These are phyloP conservation scores for Chenopodium suecicum DNA, from an alignment of 148 eudicot species.

Conservation along the genomic window DNA sequence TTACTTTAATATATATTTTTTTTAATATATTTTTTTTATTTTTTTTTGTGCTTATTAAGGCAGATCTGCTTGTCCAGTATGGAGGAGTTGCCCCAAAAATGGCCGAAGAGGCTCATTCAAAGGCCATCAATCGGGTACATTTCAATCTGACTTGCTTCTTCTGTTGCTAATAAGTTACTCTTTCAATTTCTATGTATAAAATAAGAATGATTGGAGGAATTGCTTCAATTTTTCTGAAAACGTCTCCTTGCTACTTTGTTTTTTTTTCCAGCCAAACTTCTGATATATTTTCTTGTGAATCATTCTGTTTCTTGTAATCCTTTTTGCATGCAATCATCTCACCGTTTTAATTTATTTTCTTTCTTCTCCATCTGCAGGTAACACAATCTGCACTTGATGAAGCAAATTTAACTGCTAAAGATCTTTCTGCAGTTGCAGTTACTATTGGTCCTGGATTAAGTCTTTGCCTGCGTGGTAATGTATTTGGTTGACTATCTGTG, in stretches of 20 bases:
- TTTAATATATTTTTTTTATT: not conserved
- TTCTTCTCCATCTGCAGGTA: constrained; percentile 46
- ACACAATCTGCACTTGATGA: constrained; percentile 89
- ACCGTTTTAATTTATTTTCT: not conserved
- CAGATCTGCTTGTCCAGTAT: constrained; percentile 85
- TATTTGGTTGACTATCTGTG: not conserved
- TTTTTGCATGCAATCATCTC: not conserved
- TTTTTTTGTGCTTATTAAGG: constrained; percentile 48
- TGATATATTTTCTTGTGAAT: not conserved
- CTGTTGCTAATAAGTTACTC: not conserved
- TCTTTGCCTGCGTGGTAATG: constrained; percentile 90
- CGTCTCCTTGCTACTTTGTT: not conserved
- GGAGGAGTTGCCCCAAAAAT: constrained; percentile 99
- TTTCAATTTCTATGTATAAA: not conserved
- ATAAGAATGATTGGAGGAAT: not conserved
- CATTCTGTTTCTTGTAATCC: not conserved
- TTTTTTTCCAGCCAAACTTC: not conserved
- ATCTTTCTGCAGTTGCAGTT: constrained; percentile 96
- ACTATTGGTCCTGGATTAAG: constrained; percentile 99
- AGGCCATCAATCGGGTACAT: constrained; percentile 79
- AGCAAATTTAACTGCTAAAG: constrained; percentile 66
- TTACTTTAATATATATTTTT: constrained; percentile 11
- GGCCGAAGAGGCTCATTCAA: constrained; percentile 96
- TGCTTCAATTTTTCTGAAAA: not conserved
- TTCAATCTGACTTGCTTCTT: constrained; percentile 1